These are phyloP conservation scores for Cladophialophora immunda DNA, from an alignment of 2,329 filamentous ascomycete genomes.

Conservation along the genomic window DNA sequence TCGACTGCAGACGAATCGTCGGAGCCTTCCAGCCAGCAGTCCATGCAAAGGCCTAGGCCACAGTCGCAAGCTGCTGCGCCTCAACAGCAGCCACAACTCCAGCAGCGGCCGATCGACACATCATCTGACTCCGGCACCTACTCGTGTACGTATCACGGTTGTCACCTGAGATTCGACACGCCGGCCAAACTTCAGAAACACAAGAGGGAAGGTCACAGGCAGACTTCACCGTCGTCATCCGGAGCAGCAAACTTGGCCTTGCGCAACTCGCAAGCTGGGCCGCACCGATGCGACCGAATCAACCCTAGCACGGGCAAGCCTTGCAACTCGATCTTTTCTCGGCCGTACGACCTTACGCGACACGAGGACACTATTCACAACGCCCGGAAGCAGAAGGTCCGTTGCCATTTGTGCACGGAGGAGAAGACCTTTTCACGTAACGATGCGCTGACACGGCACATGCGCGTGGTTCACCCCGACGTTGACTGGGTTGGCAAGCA, in stretches of 20 bases:
- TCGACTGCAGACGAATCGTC: slow-evolving; percentile 64
- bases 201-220: slow-evolving; percentile 90
- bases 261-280: slow-evolving; percentile 88
- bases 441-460: slow-evolving; percentile 92
- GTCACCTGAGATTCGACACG: slow-evolving; percentile 85
- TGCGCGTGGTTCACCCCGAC: slow-evolving; percentile 92
- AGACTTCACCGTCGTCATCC: slow-evolving; percentile 64
- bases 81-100: slow-evolving; percentile 58
- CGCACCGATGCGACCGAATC: slow-evolving; percentile 89
- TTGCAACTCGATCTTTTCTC: slow-evolving; percentile 92
- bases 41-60: slow-evolving; percentile 44
- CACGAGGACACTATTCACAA: slow-evolving; percentile 99
- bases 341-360: slow-evolving; percentile 93
- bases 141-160: slow-evolving; percentile 95
- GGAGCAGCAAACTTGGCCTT: slow-evolving; percentile 62
- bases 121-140: slow-evolving; percentile 86
- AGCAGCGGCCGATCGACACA: slow-evolving; percentile 68
- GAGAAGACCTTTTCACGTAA: slow-evolving; percentile 97
- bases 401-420: slow-evolving; percentile 90
- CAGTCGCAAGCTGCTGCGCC: slow-evolving; percentile 26
- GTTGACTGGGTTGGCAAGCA: slow-evolving; percentile 78
- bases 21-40: slow-evolving; percentile 39
- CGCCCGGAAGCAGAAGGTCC: slow-evolving; percentile 89
- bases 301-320: slow-evolving; percentile 95
- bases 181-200: slow-evolving; percentile 90